A percentile compares a stretch with the other conserved stretches of the same genome.
These are phyloP conservation scores for Mediolabrus comicus DNA, from an alignment of 108 stramenopile genomes.

Conservation along the genomic window DNA sequence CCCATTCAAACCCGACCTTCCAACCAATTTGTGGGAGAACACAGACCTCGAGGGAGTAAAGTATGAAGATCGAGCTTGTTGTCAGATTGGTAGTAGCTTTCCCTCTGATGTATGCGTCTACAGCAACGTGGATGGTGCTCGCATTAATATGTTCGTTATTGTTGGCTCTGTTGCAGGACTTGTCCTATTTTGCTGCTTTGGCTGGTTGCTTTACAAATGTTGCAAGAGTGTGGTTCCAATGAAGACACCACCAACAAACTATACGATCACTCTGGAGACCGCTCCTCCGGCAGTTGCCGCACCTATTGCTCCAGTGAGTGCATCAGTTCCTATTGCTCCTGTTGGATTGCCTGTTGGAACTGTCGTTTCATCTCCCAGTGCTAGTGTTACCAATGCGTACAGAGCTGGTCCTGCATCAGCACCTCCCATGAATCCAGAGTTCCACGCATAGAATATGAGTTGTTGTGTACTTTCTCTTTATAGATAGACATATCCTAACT, in stretches of 20 bases:
- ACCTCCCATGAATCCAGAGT: not conserved
- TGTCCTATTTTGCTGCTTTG: not conserved
- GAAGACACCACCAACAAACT: not conserved
- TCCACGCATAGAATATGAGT: too few species aligned
- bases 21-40: slow-evolving; percentile 29
- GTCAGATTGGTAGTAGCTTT: not conserved
- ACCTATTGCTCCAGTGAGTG: too few species aligned
- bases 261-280: not conserved
- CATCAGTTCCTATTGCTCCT: not conserved
- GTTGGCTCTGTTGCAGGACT: not conserved
- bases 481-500: too few species aligned
- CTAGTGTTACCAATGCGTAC: not conserved
- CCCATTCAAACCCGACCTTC: slow-evolving; percentile 8
- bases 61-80: slow-evolving; percentile 26
- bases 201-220: not conserved
- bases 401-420: not conserved
- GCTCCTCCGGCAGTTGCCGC: not conserved
- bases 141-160: too few species aligned
- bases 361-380: not conserved
- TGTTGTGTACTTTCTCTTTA: too few species aligned
- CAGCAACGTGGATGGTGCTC: not conserved
- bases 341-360: not conserved
- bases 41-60: slow-evolving; percentile 21
- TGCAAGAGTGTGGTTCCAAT: not conserved
- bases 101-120: slow-evolving; percentile 5